Conservation (phyloP, 768 basidiomycete genomes). For the Lactifluus volemus region DNA sequence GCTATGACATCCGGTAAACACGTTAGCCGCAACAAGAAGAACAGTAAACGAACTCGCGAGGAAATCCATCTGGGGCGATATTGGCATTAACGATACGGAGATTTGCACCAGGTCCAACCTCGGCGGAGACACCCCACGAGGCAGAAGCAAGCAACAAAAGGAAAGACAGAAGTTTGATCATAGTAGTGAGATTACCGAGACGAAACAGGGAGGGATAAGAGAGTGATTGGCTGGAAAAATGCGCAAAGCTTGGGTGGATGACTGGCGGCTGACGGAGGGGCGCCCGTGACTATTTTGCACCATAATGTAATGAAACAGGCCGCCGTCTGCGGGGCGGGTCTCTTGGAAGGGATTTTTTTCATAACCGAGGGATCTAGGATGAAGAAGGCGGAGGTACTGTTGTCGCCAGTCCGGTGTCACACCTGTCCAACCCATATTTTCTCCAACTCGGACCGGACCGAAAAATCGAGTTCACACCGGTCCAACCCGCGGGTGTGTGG, state of each 20-base stretch:
- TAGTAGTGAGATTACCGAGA: constrained; percentile 2
- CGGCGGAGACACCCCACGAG: constrained; percentile 9
- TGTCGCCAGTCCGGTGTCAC: too few relatives aligned
- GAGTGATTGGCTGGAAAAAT: background rate
- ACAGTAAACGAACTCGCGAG: constrained; percentile 13
- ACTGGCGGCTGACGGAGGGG: constrained; percentile 10
- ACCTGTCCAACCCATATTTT: too few relatives aligned
- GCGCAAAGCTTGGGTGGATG: background rate
- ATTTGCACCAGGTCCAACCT: constrained; percentile 23
- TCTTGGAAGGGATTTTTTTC: background rate
- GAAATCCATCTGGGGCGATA: constrained; percentile 23
- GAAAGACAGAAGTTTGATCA: constrained; percentile 11
- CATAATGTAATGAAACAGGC: background rate
- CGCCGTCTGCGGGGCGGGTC: background rate
- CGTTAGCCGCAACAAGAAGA: background rate
- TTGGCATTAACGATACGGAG: constrained; percentile 21
- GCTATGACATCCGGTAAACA: constrained; percentile 20
- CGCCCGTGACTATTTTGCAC: background rate
- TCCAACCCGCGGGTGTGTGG: too few relatives aligned
- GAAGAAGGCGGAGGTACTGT: background rate
- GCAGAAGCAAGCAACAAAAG: constrained; percentile 10
- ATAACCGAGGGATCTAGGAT: background rate
- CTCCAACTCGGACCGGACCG: too few relatives aligned
- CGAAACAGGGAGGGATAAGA: background rate
- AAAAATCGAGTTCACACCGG: too few relatives aligned